phyloP scores from a whole-genome alignment of 176 grass and related monocot species.

The Paspalum vaginatum region DNA sequence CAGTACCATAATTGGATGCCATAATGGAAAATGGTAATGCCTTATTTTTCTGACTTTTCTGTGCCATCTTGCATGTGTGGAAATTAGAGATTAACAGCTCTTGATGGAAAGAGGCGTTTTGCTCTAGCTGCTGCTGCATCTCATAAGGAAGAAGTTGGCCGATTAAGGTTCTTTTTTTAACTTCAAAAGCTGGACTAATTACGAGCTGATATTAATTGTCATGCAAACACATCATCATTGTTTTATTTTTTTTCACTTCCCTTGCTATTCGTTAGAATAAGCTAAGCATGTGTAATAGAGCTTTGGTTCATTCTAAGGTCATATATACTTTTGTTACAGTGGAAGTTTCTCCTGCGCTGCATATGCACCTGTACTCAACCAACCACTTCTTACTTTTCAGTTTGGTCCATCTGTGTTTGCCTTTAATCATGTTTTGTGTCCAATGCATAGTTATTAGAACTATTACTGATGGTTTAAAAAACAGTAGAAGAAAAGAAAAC shows the following conservation, averaged over 20 bases:
- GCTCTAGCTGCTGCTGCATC: slow-evolving; percentile 93
- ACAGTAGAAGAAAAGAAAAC: slow-evolving; percentile 33
- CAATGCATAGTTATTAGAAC: slow-evolving; percentile 6
- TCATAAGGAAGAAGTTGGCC: slow-evolving; percentile 99
- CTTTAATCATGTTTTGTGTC: slow-evolving; percentile 6
- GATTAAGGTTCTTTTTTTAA: slow-evolving; percentile 64
- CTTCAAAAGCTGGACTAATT: neutral
- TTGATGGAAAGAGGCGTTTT: slow-evolving; percentile 99
- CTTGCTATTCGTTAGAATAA: slow-evolving; percentile 27
- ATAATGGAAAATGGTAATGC: slow-evolving; percentile 33
- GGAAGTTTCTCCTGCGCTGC: slow-evolving; percentile 8
- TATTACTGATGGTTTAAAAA: slow-evolving; percentile 15
- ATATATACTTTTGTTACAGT: neutral
- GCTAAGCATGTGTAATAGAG: slow-evolving; percentile 9
- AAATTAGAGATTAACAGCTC: slow-evolving; percentile 87
- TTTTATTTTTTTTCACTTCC: neutral
- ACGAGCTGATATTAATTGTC: slow-evolving; percentile 24
- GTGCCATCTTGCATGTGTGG: slow-evolving; percentile 45
- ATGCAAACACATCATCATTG: neutral
- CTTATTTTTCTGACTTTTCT: slow-evolving; percentile 45
- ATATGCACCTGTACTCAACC: slow-evolving; percentile 16
- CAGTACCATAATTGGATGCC: slow-evolving; percentile 21
- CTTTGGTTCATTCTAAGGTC: slow-evolving; percentile 18
- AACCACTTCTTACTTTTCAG: neutral
- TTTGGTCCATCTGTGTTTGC: slow-evolving; percentile 8